Evolutionary conservation across 1,284 basidiomycete genomes (phyloP), one percentile per base, ranked within the genome.

Genomic region (Ceratobasidium sp.): DNA sequence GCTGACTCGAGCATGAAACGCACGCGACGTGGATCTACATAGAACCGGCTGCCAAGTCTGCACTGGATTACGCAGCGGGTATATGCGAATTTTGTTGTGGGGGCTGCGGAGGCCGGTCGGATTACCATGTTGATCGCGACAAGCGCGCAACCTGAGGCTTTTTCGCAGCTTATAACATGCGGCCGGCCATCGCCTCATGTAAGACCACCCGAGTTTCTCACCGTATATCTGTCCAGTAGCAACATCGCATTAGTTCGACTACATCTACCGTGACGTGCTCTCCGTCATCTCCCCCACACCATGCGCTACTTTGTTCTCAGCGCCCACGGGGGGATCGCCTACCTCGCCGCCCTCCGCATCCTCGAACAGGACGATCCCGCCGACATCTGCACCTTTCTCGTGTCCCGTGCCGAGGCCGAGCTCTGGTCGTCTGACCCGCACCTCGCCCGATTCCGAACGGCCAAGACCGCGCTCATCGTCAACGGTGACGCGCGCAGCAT

Each of bases 271-370:
- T n/a, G n/a, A n/a, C n/a, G n/a, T n/a, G n/a, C n/a, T 19, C 63
- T 51, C 27, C 9, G 24, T 56, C 29, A 31, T 16, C 27, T n/a
- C 51, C 51, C 51, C 51, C 51, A 27, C 51, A 53, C 66, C 66
- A 69, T 69, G 66, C 51, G 66, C 16, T 69, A 69, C 66, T 69
- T 69, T 69, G 39, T 69, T 6, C 53, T 69, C 53, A 69, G 66
- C 54, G 37, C 51, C n/a, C 66, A 69, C 37, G 66, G 66, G 5
- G 66, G 66, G 8, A 69, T 69, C 22, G 66, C 51, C 5, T 69
- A 69, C 53, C 66, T 69, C n/a, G 66, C 66, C 5, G 66, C 53
- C n/a, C 66, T 69, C 49, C 66, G 66, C 31, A 56, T 69, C 22
- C 39, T 69, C 27, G 66, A 53, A 8, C 66, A 69, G 31, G 66